phyloP scores from a whole-genome alignment of 352 stramenopile genomes.

The Globisporangium rhizosaccharum region DNA sequence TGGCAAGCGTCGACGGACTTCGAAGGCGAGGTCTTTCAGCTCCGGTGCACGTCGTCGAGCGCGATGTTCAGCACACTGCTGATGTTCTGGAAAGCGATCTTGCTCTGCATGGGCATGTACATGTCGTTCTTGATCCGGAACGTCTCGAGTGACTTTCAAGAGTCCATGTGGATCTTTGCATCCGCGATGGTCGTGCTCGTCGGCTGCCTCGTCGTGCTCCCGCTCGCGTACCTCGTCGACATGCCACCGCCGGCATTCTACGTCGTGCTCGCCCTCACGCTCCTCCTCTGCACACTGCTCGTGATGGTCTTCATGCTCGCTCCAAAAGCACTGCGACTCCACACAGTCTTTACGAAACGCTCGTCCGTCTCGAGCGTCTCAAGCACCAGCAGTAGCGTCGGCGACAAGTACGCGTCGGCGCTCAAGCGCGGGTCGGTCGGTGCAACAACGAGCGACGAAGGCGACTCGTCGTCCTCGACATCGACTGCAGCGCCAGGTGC shows the following conservation, averaged over 20 bases:
- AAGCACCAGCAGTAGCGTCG: no score
- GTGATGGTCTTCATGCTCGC: conserved; percentile 18
- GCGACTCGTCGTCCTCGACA: no score
- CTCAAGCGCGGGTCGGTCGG: no score
- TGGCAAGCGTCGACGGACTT: conserved; percentile 6
- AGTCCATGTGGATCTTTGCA: conserved; percentile 27
- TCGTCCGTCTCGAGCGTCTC: no score
- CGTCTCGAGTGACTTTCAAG: conserved; percentile 41
- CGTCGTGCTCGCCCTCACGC: conserved; percentile 8
- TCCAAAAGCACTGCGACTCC: background rate
- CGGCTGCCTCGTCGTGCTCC: conserved; percentile 15
- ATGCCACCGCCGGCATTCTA: conserved; percentile 15
- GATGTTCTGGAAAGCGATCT: conserved; percentile 39
- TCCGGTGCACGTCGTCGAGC: conserved; percentile 10
- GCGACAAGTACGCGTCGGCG: no score
- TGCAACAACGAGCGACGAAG: no score
- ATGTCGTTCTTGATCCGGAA: conserved; percentile 25
- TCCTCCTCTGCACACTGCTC: conserved; percentile 11
- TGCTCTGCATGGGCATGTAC: conserved; percentile 16
- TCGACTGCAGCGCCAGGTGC: no score
- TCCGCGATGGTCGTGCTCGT: conserved; percentile 20
- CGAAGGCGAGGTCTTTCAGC: conserved; percentile 7
- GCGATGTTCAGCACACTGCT: conserved; percentile 30
- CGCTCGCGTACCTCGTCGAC: conserved; percentile 21
- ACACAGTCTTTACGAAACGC: no score